These are phyloP conservation scores for Cryptococcus sp. DNA, from an alignment of 1,284 basidiomycete genomes.

Conservation along the genomic window DNA sequence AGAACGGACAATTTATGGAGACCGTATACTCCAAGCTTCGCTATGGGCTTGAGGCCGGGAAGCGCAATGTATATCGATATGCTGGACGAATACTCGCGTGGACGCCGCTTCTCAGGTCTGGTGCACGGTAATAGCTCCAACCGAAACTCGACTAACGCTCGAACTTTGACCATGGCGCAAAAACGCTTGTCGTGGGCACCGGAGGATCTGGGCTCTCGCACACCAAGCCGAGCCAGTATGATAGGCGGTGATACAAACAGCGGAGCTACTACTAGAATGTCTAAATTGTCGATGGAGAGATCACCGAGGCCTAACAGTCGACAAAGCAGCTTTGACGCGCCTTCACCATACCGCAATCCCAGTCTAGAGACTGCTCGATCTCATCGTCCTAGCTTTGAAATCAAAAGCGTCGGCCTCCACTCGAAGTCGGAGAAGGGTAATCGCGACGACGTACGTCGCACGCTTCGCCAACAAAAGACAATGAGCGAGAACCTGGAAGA, in stretches of 20 bases:
- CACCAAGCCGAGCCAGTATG: slow-evolving; percentile 16
- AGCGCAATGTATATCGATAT: slow-evolving; percentile 40
- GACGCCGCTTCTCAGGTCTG: slow-evolving; percentile 14
- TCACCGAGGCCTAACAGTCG: neutral
- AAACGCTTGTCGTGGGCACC: slow-evolving; percentile 36
- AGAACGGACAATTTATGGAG: slow-evolving; percentile 5
- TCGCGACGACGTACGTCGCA: neutral
- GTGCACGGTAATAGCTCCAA: slow-evolving; percentile 6
- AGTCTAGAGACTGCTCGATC: slow-evolving; percentile 5
- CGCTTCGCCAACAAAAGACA: slow-evolving; percentile 13
- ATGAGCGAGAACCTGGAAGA: slow-evolving; percentile 25
- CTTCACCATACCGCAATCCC: neutral
- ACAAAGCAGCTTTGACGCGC: slow-evolving; percentile 1
- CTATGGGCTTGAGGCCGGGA: slow-evolving; percentile 18
- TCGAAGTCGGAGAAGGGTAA: neutral
- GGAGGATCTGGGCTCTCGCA: slow-evolving; percentile 19
- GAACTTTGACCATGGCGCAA: slow-evolving; percentile 28
- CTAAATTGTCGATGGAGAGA: neutral
- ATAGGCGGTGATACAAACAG: neutral
- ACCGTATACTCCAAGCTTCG: slow-evolving; percentile 29
- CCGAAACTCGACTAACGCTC: neutral
- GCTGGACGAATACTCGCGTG: slow-evolving; percentile 39
- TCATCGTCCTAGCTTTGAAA: neutral
- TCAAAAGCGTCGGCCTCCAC: no score
- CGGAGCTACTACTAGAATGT: slow-evolving; percentile 21